phyloP scores from a whole-genome alignment of 1,284 basidiomycete species.

The Exsudoporus floridanus region DNA sequence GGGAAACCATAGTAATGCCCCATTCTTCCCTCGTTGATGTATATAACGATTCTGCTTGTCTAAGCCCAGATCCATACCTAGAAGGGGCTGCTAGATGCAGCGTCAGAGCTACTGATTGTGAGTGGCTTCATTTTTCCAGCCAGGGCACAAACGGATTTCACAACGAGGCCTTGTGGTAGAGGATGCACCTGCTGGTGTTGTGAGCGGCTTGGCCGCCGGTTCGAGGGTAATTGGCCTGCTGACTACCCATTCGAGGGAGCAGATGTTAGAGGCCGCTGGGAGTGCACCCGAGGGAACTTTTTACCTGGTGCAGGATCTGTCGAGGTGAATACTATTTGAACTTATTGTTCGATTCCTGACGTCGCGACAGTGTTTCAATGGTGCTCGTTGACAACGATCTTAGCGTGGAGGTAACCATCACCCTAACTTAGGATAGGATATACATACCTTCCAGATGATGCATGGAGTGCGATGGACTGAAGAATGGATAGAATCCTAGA shows the following conservation, averaged over 20 bases:
- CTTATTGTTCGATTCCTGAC: constrained; percentile 1
- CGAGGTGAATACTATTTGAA: constrained; percentile 44
- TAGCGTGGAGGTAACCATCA: constrained; percentile 22
- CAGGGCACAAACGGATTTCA: constrained; percentile 9
- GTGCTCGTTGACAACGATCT: constrained; percentile 10
- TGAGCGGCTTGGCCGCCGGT: constrained; percentile 74
- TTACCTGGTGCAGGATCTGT: constrained; percentile 63
- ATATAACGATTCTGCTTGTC: constrained; percentile 30
- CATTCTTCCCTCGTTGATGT: constrained; percentile 7
- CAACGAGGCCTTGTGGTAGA: constrained; percentile 74
- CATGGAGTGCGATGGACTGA: not conserved
- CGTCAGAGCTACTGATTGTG: constrained; percentile 60
- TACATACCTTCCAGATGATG: not conserved
- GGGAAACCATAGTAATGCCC: constrained; percentile 74
- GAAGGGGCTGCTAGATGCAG: constrained; percentile 65
- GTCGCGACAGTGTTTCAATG: constrained; percentile 28
- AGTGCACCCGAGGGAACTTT: constrained; percentile 33
- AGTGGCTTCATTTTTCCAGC: constrained; percentile 18
- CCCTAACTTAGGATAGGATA: constrained; percentile 8
- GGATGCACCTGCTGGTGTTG: constrained; percentile 81
- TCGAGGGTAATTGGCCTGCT: constrained; percentile 77
- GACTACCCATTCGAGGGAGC: constrained; percentile 71
- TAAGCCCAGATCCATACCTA: constrained; percentile 83
- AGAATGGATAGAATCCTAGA: constrained; percentile 1
- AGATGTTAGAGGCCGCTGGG: constrained; percentile 57